Conservation (phyloP, 306 rosid genomes). For the Macrotyloma uniflorum region DNA sequence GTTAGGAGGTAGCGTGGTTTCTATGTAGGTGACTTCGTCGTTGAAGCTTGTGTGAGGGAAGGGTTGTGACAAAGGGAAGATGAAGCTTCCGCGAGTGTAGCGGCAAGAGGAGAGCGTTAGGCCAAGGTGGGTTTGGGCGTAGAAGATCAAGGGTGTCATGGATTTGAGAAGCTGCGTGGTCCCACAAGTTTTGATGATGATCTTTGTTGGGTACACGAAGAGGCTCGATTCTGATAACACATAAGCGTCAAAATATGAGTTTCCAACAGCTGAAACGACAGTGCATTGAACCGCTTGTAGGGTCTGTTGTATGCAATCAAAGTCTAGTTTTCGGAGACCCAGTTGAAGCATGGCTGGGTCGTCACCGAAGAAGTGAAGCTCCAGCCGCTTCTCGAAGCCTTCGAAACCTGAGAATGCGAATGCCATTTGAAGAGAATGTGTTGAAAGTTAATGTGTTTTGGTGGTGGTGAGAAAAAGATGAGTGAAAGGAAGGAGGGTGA, state of each 20-base stretch:
- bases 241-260: conserved; percentile 73
- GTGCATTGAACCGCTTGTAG: conserved; percentile 77
- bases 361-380: conserved; percentile 82
- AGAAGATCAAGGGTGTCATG: conserved; percentile 61
- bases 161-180: conserved; percentile 92
- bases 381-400: conserved; percentile 87
- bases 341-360: conserved; percentile 53
- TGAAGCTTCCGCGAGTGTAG: conserved; percentile 86
- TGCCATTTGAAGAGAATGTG: conserved; percentile 53
- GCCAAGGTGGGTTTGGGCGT: conserved; percentile 50
- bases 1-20: conserved; percentile 55
- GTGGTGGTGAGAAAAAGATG: conserved; percentile 13
- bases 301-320: conserved; percentile 53
- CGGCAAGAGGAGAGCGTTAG: conserved; percentile 62
- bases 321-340: conserved; percentile 71
- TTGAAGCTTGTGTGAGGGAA: conserved; percentile 86
- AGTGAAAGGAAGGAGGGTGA: conserved; percentile 50
- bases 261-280: conserved; percentile 80
- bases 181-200: conserved; percentile 89
- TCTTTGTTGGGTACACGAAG: conserved; percentile 80
- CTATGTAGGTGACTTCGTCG: conserved; percentile 71
- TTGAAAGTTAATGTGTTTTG: background rate
- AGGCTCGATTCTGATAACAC: conserved; percentile 90
- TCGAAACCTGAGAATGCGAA: conserved; percentile 76
- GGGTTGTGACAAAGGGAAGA: conserved; percentile 81